Evolutionary conservation across 495 filamentous ascomycete genomes (phyloP).

Genomic region (Aspergillus avenaceus): DNA sequence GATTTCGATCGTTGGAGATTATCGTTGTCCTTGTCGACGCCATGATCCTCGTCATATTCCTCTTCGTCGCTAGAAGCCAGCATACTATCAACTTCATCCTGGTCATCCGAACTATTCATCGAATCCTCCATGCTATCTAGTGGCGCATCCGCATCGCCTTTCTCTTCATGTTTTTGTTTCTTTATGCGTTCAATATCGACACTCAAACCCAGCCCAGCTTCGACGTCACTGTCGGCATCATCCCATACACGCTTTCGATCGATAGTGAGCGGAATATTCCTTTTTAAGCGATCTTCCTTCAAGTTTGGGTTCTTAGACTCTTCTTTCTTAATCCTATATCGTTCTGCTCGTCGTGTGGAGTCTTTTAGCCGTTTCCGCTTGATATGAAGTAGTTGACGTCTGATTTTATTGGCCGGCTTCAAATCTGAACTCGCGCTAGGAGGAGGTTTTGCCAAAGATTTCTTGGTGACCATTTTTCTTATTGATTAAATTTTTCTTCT

Average conservation of each 20-base stretch:
- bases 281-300: slow-evolving; percentile 61
- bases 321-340: slow-evolving; percentile 73
- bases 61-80: slow-evolving; percentile 33
- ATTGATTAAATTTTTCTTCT: no score
- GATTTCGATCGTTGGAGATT: slow-evolving; percentile 31
- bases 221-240: slow-evolving; percentile 67
- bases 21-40: slow-evolving; percentile 39
- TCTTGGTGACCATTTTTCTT: slow-evolving; percentile 26
- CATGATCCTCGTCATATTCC: slow-evolving; percentile 43
- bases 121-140: slow-evolving; percentile 38
- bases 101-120: slow-evolving; percentile 28
- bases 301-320: slow-evolving; percentile 81
- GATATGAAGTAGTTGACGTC: slow-evolving; percentile 68
- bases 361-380: slow-evolving; percentile 72
- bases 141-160: slow-evolving; percentile 45
- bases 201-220: slow-evolving; percentile 60
- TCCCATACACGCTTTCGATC: slow-evolving; percentile 94
- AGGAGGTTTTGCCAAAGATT: slow-evolving; percentile 19
- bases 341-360: slow-evolving; percentile 66
- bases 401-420: slow-evolving; percentile 63
- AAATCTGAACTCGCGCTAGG: slow-evolving; percentile 20
- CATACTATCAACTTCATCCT: slow-evolving; percentile 52
- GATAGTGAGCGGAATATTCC: slow-evolving; percentile 78
- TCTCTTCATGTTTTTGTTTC: slow-evolving; percentile 62
- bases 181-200: slow-evolving; percentile 77